Conservation (phyloP, 805 yeast species). For the Starmerella sp. region DNA sequence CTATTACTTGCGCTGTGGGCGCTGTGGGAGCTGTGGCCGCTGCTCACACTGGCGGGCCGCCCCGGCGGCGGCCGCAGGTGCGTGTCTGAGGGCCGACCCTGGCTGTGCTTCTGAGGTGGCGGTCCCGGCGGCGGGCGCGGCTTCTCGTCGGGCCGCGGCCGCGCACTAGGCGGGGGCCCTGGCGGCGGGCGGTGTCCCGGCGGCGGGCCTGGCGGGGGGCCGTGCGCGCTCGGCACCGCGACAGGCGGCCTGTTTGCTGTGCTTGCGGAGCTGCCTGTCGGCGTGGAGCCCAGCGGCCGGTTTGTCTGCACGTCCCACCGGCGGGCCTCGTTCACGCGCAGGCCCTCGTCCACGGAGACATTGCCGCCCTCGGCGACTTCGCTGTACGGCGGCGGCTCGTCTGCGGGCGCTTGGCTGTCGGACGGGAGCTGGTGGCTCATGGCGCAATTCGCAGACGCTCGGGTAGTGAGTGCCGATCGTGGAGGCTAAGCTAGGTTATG, state of each 20-base stretch:
- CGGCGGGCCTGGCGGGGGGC: neutral
- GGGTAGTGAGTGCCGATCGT: too few relatives aligned
- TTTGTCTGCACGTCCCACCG: constrained; percentile 8
- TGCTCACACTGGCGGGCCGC: neutral
- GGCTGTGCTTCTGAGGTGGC: neutral
- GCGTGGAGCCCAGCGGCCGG: neutral
- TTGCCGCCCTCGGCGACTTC: constrained; percentile 15
- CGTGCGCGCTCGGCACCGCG: neutral
- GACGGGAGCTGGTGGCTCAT: neutral
- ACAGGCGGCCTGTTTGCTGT: neutral
- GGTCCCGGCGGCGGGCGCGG: constrained; percentile 10
- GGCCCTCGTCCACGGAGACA: constrained; percentile 14
- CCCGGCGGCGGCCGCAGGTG: constrained; percentile 5
- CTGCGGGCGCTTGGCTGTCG: neutral
- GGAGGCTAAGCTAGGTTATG: neutral
- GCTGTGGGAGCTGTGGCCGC: neutral
- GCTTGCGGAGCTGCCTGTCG: neutral
- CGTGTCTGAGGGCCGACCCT: neutral
- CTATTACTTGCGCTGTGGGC: neutral
- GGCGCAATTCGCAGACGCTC: neutral
- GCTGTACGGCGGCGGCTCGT: constrained; percentile 21
- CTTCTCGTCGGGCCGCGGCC: neutral
- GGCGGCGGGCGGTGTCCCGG: constrained; percentile 3
- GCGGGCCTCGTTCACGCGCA: constrained; percentile 5
- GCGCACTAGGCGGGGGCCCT: constrained; percentile 6